Evolutionary conservation across 2,329 filamentous ascomycete species (phyloP), one percentile per base, ranked within the genome.

Genomic region (Kalmusia sp.): DNA sequence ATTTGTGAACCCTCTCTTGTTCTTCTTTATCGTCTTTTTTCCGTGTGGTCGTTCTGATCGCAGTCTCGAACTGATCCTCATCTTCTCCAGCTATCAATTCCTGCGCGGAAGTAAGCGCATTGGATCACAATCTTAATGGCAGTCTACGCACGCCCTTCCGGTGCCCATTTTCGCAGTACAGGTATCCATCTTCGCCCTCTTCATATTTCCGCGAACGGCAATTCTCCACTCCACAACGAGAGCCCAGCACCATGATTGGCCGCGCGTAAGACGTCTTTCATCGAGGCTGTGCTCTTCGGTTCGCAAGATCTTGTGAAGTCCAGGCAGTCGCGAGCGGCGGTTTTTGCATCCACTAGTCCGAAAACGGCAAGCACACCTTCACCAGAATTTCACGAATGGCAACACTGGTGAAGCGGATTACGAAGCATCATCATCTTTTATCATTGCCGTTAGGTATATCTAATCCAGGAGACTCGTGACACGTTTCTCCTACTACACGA

Each of bases 81-180:
- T 92, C 88, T 65, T 79, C 77, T 21, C 70, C 65, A 24, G 65
- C 59, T 11, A 69, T 47, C 14, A 69, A 53, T 9, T 63, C 64
- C 67, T 70, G 22, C n/a, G 55, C 63, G 17, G 7, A 12, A 14
- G 55, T 50, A 57, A 55, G 34, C n/a, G 5, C 11, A 9, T 0
- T 19, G 2, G 1, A 8, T 12, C 21, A 41, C 1, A 6, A 22
- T 9, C 3, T 33, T 35, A 4, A 5, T 17, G 3, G 3, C 5
- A 30, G 31, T 9, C 54, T 58, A 54, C 73, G 71, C 76, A 91
- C 89, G 76, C 91, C 87, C 63, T 93, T 87, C 62, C 88, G 85
- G 77, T 96, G 92, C 27, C 91, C 91, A 61, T 90, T 87, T 58
- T 88, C 82, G 74, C 92, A 96, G 72, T 91, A 96, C 57, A 87